Percentiles rank a stretch among this genome's conserved stretches.
phyloP scores from a whole-genome alignment of 2,329 filamentous ascomycete species.

The Alternaria rosae region DNA sequence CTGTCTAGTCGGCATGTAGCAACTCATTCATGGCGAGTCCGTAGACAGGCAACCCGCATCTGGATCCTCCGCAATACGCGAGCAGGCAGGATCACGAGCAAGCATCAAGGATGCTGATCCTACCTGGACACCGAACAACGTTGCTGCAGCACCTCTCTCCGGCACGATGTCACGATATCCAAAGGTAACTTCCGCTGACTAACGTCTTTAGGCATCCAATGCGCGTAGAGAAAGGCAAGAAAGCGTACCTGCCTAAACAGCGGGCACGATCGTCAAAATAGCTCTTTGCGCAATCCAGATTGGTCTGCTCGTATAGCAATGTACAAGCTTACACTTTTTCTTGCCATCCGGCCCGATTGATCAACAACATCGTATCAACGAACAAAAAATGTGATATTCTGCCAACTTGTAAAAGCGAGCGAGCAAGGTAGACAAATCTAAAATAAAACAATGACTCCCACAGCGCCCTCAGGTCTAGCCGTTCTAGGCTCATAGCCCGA shows the following conservation, averaged over 20 bases:
- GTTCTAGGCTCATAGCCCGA: background rate
- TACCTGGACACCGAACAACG: background rate
- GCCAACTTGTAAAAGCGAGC: background rate
- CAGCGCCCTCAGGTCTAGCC: conserved; percentile 3
- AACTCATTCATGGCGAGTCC: background rate
- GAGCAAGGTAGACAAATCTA: background rate
- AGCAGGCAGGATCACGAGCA: background rate
- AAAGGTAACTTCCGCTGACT: background rate
- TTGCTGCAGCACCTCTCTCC: background rate
- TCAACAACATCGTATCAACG: background rate
- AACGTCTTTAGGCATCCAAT: background rate
- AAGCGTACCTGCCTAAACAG: background rate
- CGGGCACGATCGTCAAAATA: background rate
- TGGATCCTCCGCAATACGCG: background rate
- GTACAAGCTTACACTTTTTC: background rate
- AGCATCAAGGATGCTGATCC: background rate
- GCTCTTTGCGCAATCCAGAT: background rate
- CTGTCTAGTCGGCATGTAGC: background rate
- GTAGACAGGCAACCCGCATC: background rate
- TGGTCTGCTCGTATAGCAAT: conserved; percentile 3
- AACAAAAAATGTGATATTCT: background rate
- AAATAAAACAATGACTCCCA: background rate
- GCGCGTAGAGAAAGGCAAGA: background rate
- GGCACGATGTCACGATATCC: background rate
- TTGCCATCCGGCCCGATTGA: background rate